phyloP scores from a whole-genome alignment of 257 asterid genomes.

The Anisodus tanguticus region DNA sequence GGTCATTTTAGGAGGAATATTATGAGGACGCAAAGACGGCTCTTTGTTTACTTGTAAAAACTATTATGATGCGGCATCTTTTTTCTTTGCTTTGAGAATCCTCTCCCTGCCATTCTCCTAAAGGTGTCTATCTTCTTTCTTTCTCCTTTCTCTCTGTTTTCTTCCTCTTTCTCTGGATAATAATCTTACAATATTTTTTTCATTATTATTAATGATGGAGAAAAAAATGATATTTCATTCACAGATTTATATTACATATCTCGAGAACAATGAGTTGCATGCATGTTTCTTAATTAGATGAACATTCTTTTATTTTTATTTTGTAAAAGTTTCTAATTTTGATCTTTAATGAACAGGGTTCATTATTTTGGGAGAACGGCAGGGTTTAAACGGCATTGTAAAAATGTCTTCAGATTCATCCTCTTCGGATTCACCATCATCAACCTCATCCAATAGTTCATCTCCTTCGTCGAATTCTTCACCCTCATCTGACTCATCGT shows the following conservation, averaged over 20 bases:
- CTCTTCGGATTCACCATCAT: slow-evolving; percentile 19
- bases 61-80: slow-evolving; percentile 46
- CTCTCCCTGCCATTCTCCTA: slow-evolving; percentile 60
- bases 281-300: not conserved
- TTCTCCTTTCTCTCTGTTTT: not conserved
- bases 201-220: not conserved
- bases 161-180: not conserved
- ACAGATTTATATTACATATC: not conserved
- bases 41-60: slow-evolving; percentile 42
- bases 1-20: slow-evolving; percentile 36
- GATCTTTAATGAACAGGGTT: slow-evolving; percentile 22
- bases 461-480: slow-evolving; percentile 10
- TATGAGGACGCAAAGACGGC: slow-evolving; percentile 47
- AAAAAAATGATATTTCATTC: not conserved
- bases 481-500: slow-evolving; percentile 11
- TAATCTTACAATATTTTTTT: too few relatives aligned
- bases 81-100: slow-evolving; percentile 41
- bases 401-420: slow-evolving; percentile 33
- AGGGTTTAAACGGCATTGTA: slow-evolving; percentile 5
- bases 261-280: not conserved
- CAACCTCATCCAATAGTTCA: slow-evolving; percentile 2
- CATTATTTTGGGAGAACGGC: slow-evolving; percentile 29
- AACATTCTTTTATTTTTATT: not conserved
- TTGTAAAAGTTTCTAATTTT: not conserved
- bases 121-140: slow-evolving; percentile 25